Base-by-base conservation (phyloP, 306 rosid genomes). In the Clitoria ternatea region DNA sequence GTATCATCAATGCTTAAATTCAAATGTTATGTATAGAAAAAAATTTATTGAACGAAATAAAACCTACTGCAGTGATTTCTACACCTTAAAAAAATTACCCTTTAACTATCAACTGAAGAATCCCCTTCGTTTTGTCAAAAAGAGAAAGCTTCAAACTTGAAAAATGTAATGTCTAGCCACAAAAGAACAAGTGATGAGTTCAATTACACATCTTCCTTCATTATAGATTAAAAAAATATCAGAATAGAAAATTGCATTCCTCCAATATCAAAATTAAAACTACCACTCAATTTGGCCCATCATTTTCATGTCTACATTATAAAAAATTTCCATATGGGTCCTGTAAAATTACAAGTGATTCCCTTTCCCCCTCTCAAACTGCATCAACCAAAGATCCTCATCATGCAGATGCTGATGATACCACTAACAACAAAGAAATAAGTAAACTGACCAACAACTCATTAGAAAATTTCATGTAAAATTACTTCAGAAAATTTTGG, bases 341-440 rank as follows among this genome's bases (percentile, higher is more conserved):
- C 19, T 1, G 17, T 3, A 26, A 55, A 55, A 48, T 5, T 14
- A 24, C 15, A 72, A 15, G 33, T 55, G 39, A 67, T 10, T 23
- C 4, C 14, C 0, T 18, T 43, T 14, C 11, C 30, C 20, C 19
- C 18, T 90, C 96, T 23, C 19, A 1, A 61, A 29, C 98, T 69
- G 55, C 30, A 69, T 18, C 15, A 77, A 39, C 20, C 60, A 56
- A 45, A 29, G 0, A 40, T 49, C 42, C 7, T 24, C 35, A 61
- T 61, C 42, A 63, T 47, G 23, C 48, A 14, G 6, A 60, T 13
- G 55, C 5, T 17, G 35, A 61, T 50, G 23, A 63, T 7, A 45
- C 2, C 7, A 42, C 12, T 29, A 61, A 32, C 15, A 11, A 29
- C 15, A 44, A 52, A n/a, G 9, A 26, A 42, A 68, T 12, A 40